Evolutionary conservation across 176 grass and related monocot species (phyloP).

Genomic region (Alloteropsis semialata): DNA sequence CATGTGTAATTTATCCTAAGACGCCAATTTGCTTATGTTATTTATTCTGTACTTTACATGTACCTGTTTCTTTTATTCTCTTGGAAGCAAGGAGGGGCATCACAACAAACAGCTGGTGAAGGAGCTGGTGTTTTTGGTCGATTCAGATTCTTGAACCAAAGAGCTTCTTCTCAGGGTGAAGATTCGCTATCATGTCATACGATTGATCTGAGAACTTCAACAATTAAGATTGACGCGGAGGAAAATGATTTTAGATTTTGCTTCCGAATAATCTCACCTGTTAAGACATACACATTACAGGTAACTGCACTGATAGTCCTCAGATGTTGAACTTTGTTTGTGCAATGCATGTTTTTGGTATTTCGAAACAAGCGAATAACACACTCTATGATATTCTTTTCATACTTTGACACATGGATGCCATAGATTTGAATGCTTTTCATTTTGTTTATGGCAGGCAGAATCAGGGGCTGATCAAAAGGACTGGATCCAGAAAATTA

Average conservation of each 20-base stretch:
- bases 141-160: slow-evolving; percentile 67
- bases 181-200: slow-evolving; percentile 64
- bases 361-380: slow-evolving; percentile 8
- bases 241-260: slow-evolving; percentile 96
- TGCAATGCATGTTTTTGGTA: background rate
- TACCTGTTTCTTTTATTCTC: slow-evolving; percentile 40
- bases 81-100: slow-evolving; percentile 66
- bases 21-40: background rate
- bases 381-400: background rate
- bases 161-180: slow-evolving; percentile 51
- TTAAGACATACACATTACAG: slow-evolving; percentile 89
- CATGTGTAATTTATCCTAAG: background rate
- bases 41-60: slow-evolving; percentile 17
- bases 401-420: background rate
- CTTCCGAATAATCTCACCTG: slow-evolving; percentile 91
- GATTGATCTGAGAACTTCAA: slow-evolving; percentile 91
- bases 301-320: slow-evolving; percentile 41
- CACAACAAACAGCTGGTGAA: slow-evolving; percentile 61
- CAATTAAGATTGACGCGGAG: slow-evolving; percentile 87
- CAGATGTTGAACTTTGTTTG: background rate
- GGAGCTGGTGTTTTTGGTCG: slow-evolving; percentile 56
- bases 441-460: slow-evolving; percentile 49
- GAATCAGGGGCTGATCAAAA: slow-evolving; percentile 82
- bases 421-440: slow-evolving; percentile 5
- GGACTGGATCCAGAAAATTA: slow-evolving; percentile 96